Evolutionary conservation across 306 rosid genomes (phyloP).

Genomic region (Pterocarpus santalinus): DNA sequence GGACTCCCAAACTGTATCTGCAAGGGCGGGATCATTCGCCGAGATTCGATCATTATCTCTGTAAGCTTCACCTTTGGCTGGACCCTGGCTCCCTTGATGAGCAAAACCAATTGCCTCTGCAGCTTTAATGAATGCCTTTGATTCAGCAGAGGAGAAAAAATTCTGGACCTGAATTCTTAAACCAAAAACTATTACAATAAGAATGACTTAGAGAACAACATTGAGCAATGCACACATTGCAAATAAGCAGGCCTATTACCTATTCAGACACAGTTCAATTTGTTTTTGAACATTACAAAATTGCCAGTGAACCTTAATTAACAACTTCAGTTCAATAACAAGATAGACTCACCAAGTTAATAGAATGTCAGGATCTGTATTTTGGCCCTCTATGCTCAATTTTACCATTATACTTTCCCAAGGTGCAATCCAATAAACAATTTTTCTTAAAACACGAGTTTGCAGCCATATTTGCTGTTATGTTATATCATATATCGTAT

Average conservation of each 20-base stretch:
- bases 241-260: neutral
- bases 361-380: neutral
- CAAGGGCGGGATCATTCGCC: slow-evolving; percentile 73
- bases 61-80: slow-evolving; percentile 86
- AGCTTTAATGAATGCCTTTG: slow-evolving; percentile 71
- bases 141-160: slow-evolving; percentile 77
- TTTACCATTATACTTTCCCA: neutral
- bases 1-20: slow-evolving; percentile 78
- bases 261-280: neutral
- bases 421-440: neutral
- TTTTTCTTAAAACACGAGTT: neutral
- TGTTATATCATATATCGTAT: neutral
- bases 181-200: slow-evolving; percentile 25
- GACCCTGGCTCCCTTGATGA: slow-evolving; percentile 93
- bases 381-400: neutral
- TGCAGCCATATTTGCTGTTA: neutral
- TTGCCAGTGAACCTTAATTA: neutral
- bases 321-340: neutral
- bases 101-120: slow-evolving; percentile 82
- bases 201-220: slow-evolving; percentile 10
- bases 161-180: slow-evolving; percentile 72
- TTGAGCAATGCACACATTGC: neutral
- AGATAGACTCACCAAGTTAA: neutral
- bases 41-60: slow-evolving; percentile 88
- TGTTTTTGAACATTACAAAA: slow-evolving; percentile 2